phyloP scores from a whole-genome alignment of 176 grass and related monocot genomes.

The Elymus sibiricus region DNA sequence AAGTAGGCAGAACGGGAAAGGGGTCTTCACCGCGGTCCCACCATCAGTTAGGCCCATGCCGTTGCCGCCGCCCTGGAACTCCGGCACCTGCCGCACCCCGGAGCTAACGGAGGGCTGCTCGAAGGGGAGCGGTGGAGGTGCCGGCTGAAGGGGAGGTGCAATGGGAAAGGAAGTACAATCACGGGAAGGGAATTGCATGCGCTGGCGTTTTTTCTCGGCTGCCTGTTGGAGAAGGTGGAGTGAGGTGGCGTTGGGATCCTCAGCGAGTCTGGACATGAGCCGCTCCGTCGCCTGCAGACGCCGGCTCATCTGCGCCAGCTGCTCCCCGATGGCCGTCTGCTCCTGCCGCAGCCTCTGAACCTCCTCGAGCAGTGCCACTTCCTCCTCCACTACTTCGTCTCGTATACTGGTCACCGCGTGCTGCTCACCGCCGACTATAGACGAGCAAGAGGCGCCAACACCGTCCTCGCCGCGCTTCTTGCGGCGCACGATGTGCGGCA shows the following conservation, averaged over 20 bases:
- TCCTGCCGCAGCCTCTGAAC: too few relatives aligned
- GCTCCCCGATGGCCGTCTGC: constrained; percentile 48
- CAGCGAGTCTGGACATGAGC: constrained; percentile 51
- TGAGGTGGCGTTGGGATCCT: constrained; percentile 41
- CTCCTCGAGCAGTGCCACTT: constrained; percentile 21
- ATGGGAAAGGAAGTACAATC: neutral
- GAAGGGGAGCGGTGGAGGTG: neutral
- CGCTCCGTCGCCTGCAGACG: constrained; percentile 55
- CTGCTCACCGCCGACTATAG: neutral
- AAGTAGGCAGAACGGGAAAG: too few relatives aligned
- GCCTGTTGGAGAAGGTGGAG: constrained; percentile 30
- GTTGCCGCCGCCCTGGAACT: too few relatives aligned
- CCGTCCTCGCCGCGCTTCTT: too few relatives aligned
- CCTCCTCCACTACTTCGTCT: neutral
- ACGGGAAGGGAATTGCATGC: neutral
- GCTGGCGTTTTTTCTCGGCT: too few relatives aligned
- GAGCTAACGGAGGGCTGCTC: neutral
- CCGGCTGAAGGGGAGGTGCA: neutral
- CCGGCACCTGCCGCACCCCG: too few relatives aligned
- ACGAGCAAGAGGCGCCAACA: neutral
- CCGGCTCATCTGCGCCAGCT: constrained; percentile 52
- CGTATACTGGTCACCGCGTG: too few relatives aligned
- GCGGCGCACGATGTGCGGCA: too few relatives aligned
- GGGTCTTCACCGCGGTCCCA: too few relatives aligned
- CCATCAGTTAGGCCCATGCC: too few relatives aligned